Evolutionary conservation across 306 rosid genomes (phyloP).

Genomic region (Corylus americana): DNA sequence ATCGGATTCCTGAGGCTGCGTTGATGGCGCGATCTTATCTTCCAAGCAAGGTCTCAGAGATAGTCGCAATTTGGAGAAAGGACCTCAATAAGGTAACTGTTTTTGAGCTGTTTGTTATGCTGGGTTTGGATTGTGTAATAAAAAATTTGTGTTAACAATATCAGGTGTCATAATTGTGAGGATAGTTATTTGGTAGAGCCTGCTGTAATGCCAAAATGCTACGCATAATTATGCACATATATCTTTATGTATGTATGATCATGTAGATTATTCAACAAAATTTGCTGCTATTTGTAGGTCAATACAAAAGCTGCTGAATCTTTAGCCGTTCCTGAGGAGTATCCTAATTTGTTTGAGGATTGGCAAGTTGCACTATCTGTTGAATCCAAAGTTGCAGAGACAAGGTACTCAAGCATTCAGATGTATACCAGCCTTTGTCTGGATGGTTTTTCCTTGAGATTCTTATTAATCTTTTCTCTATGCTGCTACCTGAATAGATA

Average conservation of each 20-base stretch:
- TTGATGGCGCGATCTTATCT: constrained; percentile 99
- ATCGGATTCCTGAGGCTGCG: constrained; percentile 99
- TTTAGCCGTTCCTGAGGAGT: constrained; percentile 97
- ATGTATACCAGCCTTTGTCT: background rate
- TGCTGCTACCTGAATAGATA: constrained; percentile 13
- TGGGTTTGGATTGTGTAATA: background rate
- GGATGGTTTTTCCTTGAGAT: background rate
- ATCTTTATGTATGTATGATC: background rate
- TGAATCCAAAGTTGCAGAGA: constrained; percentile 70
- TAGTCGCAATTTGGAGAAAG: constrained; percentile 94
- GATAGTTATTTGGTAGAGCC: constrained; percentile 6
- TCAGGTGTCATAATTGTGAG: constrained; percentile 7
- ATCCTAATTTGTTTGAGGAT: constrained; percentile 89
- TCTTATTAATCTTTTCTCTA: background rate
- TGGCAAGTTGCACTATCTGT: constrained; percentile 97
- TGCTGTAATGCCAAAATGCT: constrained; percentile 11
- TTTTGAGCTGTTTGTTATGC: background rate
- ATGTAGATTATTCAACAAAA: constrained; percentile 2
- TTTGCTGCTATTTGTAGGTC: constrained; percentile 53
- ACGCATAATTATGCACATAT: background rate
- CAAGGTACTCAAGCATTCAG: constrained; percentile 47
- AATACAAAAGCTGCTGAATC: constrained; percentile 95
- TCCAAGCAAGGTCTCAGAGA: constrained; percentile 96
- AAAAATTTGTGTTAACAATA: background rate
- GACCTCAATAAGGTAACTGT: constrained; percentile 81